Base-by-base conservation (phyloP, 2,329 filamentous ascomycete genomes). In the Thielaviopsis musarum region DNA sequence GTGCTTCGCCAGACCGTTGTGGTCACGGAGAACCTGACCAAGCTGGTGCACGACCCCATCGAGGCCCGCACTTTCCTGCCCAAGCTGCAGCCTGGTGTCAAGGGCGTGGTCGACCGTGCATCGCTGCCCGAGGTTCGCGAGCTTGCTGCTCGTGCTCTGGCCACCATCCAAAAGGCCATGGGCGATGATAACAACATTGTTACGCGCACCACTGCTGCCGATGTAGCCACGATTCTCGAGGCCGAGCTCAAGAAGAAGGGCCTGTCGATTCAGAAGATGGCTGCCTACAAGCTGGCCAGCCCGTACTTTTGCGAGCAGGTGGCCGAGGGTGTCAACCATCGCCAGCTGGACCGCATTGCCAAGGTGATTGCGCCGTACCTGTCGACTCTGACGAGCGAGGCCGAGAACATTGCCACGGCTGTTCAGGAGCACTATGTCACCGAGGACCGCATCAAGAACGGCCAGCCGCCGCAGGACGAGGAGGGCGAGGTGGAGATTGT, bases 11-110 rank as follows among this genome's bases (percentile, higher is more conserved):
- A 96, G 74, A 95, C 93, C 2, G 90, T 95, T 30, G 90, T 98
- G 59, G 94, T 98, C 57, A 87, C 93, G 21, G 93, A 98, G 75
- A 98, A 98, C 74, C 77, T 98, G 75, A 98, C 93, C 62, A 97
- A 95, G 76, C 83, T 98, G 34, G 93, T 98, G 28, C 93, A 98
- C 72, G 91, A 85, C 70, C 93, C 93, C 15, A 83, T 95, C 62
- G 93, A 98, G 75, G 93, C 93, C 38, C 82, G 93, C 65, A 88
- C 88, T 59, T 98, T 98, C 78, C 74, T 98, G 69, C 93, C 93
- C 57, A 96, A 95, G 73, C 78, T 98, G 57, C 87, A 88, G 68
- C 93, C 93, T 52, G 93, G 93, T 80, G 87, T 98, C 54, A 89
- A 96, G 76, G 80, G 79, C 59, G 91, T 98, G 61, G 82, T 84